These are phyloP conservation scores for Sarcocystis neurona DNA, from an alignment of 169 alveolate genomes.

Conservation along the genomic window DNA sequence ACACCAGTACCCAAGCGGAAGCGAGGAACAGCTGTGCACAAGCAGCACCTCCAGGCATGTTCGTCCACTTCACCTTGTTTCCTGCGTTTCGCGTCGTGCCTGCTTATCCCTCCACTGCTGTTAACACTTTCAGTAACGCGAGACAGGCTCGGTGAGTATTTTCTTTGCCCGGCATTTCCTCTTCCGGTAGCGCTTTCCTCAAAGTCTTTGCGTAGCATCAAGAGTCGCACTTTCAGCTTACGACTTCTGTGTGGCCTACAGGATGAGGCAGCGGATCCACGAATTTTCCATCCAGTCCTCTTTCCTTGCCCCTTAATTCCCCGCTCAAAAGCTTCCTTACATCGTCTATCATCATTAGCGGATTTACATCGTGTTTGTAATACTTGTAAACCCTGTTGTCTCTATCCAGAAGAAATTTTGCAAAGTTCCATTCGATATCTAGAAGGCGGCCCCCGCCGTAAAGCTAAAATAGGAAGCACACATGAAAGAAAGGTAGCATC, in stretches of 20 bases:
- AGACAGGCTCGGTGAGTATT: too few relatives aligned
- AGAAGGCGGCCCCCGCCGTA: slow-evolving; percentile 9
- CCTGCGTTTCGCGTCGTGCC: too few relatives aligned
- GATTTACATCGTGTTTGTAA: not conserved
- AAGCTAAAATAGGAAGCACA: not conserved
- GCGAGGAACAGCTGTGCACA: too few relatives aligned
- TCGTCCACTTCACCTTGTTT: too few relatives aligned
- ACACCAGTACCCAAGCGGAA: too few relatives aligned
- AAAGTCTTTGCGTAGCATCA: too few relatives aligned
- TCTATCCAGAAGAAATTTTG: slow-evolving; percentile 37
- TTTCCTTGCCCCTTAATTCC: slow-evolving; percentile 8
- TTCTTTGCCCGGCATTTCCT: too few relatives aligned
- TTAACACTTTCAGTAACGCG: too few relatives aligned
- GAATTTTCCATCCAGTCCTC: slow-evolving; percentile 11
- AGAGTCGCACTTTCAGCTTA: too few relatives aligned
- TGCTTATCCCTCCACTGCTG: too few relatives aligned
- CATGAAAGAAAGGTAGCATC: not conserved
- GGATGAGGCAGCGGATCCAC: not conserved
- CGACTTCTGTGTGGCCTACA: not conserved
- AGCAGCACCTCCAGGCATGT: too few relatives aligned
- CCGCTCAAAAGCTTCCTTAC: slow-evolving; percentile 8
- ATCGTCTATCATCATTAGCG: not conserved
- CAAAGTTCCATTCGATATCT: slow-evolving; percentile 29
- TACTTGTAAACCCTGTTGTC: slow-evolving; percentile 21
- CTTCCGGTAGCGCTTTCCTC: too few relatives aligned